phyloP scores from a whole-genome alignment of 2,329 filamentous ascomycete genomes.

The Fusarium vanettenii region DNA sequence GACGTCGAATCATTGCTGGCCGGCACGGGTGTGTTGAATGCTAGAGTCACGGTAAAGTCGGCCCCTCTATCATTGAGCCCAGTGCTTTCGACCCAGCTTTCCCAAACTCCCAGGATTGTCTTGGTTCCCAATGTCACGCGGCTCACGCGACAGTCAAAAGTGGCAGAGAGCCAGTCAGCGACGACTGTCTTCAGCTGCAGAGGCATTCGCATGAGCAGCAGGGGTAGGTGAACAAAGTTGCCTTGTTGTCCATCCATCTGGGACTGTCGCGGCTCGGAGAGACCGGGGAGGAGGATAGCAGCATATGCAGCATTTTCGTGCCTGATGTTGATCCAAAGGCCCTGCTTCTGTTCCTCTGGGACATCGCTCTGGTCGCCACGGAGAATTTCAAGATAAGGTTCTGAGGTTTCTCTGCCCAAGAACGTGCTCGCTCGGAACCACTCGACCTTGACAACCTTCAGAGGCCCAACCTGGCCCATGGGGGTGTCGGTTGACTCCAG shows the following conservation, averaged over 20 bases:
- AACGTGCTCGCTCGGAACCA: conserved; percentile 55
- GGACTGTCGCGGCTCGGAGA: conserved; percentile 16
- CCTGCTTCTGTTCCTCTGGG: conserved; percentile 43
- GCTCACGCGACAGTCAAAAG: conserved; percentile 68
- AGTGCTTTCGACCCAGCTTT: conserved; percentile 60
- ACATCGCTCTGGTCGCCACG: conserved; percentile 30
- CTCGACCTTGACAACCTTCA: conserved; percentile 61
- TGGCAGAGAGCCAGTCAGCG: conserved; percentile 62
- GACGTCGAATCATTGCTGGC: conserved; percentile 4
- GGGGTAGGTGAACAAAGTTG: conserved; percentile 61
- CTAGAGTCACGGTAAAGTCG: conserved; percentile 63
- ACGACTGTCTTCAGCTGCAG: conserved; percentile 61
- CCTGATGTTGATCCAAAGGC: conserved; percentile 59
- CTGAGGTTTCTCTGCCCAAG: conserved; percentile 45
- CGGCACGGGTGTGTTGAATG: conserved; percentile 58
- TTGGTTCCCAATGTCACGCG: conserved; percentile 62
- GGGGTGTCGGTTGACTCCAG: conserved; percentile 56
- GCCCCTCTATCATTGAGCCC: conserved; percentile 50
- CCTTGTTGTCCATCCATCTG: conserved; percentile 3
- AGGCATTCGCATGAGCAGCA: conserved; percentile 68
- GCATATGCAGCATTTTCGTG: conserved; percentile 66
- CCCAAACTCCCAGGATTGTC: conserved; percentile 62
- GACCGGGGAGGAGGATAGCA: conserved; percentile 61
- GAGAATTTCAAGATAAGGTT: conserved; percentile 16
- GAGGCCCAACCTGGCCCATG: conserved; percentile 52